Base-by-base conservation (phyloP, 164 flowering plant genomes). In the Tinospora cordifolia region DNA sequence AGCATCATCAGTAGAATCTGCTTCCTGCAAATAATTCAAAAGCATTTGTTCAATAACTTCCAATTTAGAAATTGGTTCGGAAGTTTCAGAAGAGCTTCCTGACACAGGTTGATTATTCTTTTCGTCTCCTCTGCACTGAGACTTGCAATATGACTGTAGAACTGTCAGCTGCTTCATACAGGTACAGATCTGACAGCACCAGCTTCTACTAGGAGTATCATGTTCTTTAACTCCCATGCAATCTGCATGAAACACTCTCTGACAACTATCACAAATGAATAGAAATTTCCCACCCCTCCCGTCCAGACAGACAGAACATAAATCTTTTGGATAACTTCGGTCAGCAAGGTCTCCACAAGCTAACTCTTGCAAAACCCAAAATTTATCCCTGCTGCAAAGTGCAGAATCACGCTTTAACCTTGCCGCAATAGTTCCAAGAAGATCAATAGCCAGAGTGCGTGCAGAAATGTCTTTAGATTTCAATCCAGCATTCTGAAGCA, bases 401-500 rank as follows among this genome's bases (percentile, higher is more conserved):
- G 85, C 86, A 36, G 96, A 86, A 80, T 95, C 97, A 46, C 77
- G 89, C 79, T 95, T 95, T 79, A 95, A 79, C 82, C 99, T 85
- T 34, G 97, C 88, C 69, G 97, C 98, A 81, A 95, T 82, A 49
- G 88, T 87, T 39, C 99, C 99, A 74, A 95, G 90, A 75, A 95
- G 75, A 63, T 95, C 99, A 82, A 95, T 90, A 63, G 98, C 97
- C 87, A 88, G 80, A 41, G 89, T 79, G 8, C 99, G 96, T 64
- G 88, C 88, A 77, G 90, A 72, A 3, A 85, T 76, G 74, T 95
- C 99, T 78, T 92, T 95, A 10, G 96, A 89, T 86, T 95, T 90
- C 79, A 85, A 83, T 51, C 98, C 98, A 75, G 93, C 93, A 84
- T 95, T 95, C 73, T 95, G 96, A 36, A 95, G 99, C 67, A 95